Base-by-base conservation (phyloP, 805 yeast species). In the Candida nonsorbophila region DNA sequence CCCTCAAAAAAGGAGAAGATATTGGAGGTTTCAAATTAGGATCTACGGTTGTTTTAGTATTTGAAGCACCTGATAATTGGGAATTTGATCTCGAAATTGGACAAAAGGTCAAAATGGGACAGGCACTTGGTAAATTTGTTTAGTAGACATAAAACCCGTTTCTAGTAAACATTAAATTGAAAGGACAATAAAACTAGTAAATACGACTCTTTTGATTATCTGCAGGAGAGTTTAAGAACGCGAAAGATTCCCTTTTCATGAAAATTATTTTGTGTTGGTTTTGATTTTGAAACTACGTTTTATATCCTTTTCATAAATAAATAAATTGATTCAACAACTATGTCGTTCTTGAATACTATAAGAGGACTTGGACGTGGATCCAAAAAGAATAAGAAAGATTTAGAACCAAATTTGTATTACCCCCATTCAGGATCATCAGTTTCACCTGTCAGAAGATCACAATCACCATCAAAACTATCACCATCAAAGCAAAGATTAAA, bases 21-120 rank as follows among this genome's bases (percentile, higher is more conserved):
- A 83, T 92, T 72, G 99, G 99, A 23, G 98, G 98, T 0, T 92
- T 92, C 61, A 84, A 84, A 64, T 67, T 92, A 30, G 99, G 99
- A 0, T 82, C 94, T 16, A 92, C 99, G 0, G 92, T 92, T n/a
- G 98, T 92, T 11, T 67, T 92, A 40, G 94, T 90, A 14, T 92
- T 92, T 58, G 98, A 92, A 60, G 98, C 97, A 2, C 98, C 98
- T 15, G 72, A 69, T 33, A 63, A 69, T 37, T 92, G 90, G 55
- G 58, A 74, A 46, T 92, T 87, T 49, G 61, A 71, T 20, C 69
- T 87, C 25, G 62, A 70, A 26, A 69, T 72, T 10, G 94, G 94
- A n/a, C 79, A 86, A 42, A 71, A 65, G 40, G 87, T 92, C 26
- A 77, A 78, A 51, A 77, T 90, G 77, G 98, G 98, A 8, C 81